Percentiles rank a stretch among this genome's conserved stretches.
Evolutionary conservation across 164 flowering plant genomes (phyloP).

Genomic region (Vitis vinifera): ASM3070453v1 NC_081821.1:9202501-9203000

Average conservation of each 20-base stretch:
- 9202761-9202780: neutral
- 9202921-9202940: conserved; percentile 59
- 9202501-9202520: too few species aligned
- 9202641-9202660: neutral
- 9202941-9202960: conserved; percentile 8
- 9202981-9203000: neutral
- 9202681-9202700: neutral
- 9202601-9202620: neutral
- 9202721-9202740: neutral
- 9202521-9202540: too few species aligned
- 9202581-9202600: too few species aligned
- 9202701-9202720: neutral
- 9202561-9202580: too few species aligned
- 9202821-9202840: conserved; percentile 93
- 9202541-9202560: too few species aligned
- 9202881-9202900: conserved; percentile 85
- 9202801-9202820: conserved; percentile 12
- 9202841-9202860: conserved; percentile 96
- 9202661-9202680: neutral
- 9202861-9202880: conserved; percentile 95
- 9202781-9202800: neutral
- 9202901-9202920: conserved; percentile 78
- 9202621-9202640: neutral
- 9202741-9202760: neutral
- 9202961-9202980: neutral